Conservation (phyloP, 2,329 filamentous ascomycete genomes). For the Hypoxylon sp. region DNA sequence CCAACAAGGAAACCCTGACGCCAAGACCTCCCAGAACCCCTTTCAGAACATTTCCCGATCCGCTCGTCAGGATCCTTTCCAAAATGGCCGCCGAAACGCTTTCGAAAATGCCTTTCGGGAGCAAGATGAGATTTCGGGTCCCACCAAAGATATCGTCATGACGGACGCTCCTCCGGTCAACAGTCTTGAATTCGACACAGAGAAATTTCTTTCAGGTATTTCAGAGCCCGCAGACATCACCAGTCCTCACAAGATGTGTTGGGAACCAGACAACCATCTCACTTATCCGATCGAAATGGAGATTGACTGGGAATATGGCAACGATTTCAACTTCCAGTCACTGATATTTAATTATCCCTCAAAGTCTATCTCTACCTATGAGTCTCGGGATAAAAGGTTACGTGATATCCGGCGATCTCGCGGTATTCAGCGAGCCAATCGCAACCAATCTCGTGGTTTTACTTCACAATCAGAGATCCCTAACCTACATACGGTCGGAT, state of each 20-base stretch:
- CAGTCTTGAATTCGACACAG: neutral
- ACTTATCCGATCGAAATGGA: slow-evolving; percentile 1
- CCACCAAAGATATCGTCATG: neutral
- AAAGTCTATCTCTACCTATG: neutral
- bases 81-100: neutral
- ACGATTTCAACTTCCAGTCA: neutral
- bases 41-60: neutral
- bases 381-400: neutral
- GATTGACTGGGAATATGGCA: neutral
- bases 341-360: neutral
- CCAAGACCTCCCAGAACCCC: neutral
- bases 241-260: neutral
- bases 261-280: neutral
- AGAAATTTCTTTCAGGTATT: neutral
- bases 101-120: neutral
- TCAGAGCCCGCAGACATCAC: neutral
- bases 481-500: neutral
- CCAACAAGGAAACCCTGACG: neutral
- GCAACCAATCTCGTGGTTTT: neutral
- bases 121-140: neutral
- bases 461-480: neutral
- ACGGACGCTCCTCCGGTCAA: neutral
- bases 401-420: neutral
- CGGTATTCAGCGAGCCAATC: neutral
- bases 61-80: neutral